Evolutionary conservation across 306 rosid genomes (phyloP), one percentile per base, ranked within the genome.

Genomic region (Bauhinia variegata): DNA sequence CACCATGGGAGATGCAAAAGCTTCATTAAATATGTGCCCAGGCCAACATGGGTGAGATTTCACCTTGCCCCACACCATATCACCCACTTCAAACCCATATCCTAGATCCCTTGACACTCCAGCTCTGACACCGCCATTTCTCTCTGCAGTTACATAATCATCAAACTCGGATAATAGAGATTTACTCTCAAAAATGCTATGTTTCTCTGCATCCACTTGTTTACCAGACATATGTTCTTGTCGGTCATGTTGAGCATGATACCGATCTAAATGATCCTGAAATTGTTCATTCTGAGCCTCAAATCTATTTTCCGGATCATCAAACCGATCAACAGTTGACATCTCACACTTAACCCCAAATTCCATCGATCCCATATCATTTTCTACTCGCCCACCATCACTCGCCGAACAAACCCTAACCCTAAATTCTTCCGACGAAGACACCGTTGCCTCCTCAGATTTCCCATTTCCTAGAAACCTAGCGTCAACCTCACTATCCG

Each of bases 41-140:
- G 97, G 99, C 99, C 99, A 95, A 97, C 99, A 95, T 0, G 99
- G 99, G 69, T 95, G 99, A 37, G 99, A 95, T 55, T 95, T 95
- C 53, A 95, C 99, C 86, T 95, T 95, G 10, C 96, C 99, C 99
- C 99, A 95, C 1, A 95, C 96, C 92, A 95, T 61, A 63, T 95
- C 99, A 8, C 97, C 99, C 4, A 83, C 78, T 72, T 95, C 96
- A 30, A 86, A 79, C 49, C 96, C 97, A 50, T 65, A 79, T 18
- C 86, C 87, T 50, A 79, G 47, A 23, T 84, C 91, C 70, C 89
- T 88, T 49, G 88, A 75, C 17, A 80, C 75, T 32, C 87, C 91
- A 30, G 39, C 66, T 44, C 57, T 47, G 16, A 58, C 62, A 38
- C 75, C 72, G 0, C 83, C 91, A 58, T 81, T 83, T 28, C 80